Evolutionary conservation across 805 yeast species (phyloP).

Genomic region (Zygoascus flipseniorum): DNA sequence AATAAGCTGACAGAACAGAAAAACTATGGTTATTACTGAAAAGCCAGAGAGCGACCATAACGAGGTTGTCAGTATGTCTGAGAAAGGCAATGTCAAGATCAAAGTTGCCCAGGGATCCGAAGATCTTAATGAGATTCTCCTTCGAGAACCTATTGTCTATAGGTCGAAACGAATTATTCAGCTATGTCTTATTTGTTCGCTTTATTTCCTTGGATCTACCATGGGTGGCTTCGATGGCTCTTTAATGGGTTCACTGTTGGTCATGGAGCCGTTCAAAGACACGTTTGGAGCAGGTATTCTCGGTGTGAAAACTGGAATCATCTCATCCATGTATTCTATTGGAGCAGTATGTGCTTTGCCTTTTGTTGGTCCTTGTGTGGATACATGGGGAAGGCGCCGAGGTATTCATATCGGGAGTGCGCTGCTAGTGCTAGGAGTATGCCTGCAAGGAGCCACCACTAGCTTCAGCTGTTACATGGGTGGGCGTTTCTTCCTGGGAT

Average conservation of each 20-base stretch:
- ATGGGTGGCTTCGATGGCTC: constrained; percentile 11
- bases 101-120: not conserved
- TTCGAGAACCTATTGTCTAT: not conserved
- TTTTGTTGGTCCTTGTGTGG: constrained; percentile 12
- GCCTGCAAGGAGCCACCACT: constrained; percentile 5
- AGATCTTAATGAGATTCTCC: not conserved
- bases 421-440: constrained; percentile 6
- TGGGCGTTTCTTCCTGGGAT: constrained; percentile 16
- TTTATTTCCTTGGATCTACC: not conserved
- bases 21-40: not conserved
- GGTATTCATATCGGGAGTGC: constrained; percentile 10
- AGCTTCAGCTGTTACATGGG: constrained; percentile 10
- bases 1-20: too few relatives aligned
- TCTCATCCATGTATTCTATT: constrained; percentile 16
- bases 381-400: constrained; percentile 10
- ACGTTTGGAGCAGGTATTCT: constrained; percentile 10
- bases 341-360: constrained; percentile 15
- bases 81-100: not conserved
- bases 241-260: constrained; percentile 10
- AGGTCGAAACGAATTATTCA: not conserved
- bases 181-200: not conserved
- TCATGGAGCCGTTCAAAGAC: constrained; percentile 6
- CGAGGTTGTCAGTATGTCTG: not conserved
- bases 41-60: not conserved
- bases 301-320: constrained; percentile 14